Evolutionary conservation across 2,329 filamentous ascomycete genomes (phyloP).

Genomic region (Ascochyta pisi): DNA sequence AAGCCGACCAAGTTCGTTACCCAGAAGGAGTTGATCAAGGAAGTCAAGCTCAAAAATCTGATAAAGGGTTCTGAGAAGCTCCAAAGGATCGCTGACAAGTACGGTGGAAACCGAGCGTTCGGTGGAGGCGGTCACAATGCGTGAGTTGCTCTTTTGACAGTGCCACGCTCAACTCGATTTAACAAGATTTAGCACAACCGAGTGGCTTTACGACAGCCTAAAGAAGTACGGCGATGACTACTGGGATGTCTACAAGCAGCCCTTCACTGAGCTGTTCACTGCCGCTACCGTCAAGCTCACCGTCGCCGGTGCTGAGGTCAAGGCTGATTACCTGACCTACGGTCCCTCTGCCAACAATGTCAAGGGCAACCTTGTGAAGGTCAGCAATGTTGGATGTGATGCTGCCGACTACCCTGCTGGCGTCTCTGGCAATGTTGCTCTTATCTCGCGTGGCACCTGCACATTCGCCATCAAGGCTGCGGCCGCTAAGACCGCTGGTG

Average conservation of each 20-base stretch:
- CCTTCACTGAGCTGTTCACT: conserved; percentile 45
- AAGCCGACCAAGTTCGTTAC: conserved; percentile 16
- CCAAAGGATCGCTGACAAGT: conserved; percentile 41
- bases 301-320: conserved; percentile 32
- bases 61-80: conserved; percentile 44
- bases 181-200: conserved; percentile 18
- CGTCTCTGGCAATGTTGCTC: conserved; percentile 68
- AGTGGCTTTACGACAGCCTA: conserved; percentile 43
- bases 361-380: conserved; percentile 66
- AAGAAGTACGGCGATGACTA: conserved; percentile 38
- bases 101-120: conserved; percentile 47
- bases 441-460: conserved; percentile 72
- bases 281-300: conserved; percentile 37
- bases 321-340: conserved; percentile 52
- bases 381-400: conserved; percentile 69
- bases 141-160: neutral
- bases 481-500: conserved; percentile 70
- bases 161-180: neutral
- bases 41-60: conserved; percentile 41
- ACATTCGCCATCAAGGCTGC: conserved; percentile 72
- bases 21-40: conserved; percentile 27
- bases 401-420: conserved; percentile 64
- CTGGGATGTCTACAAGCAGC: conserved; percentile 45
- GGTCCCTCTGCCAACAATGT: conserved; percentile 69
- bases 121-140: conserved; percentile 44